Conservation (phyloP, 805 yeast species). For the Hanseniaspora lachancei region DNA sequence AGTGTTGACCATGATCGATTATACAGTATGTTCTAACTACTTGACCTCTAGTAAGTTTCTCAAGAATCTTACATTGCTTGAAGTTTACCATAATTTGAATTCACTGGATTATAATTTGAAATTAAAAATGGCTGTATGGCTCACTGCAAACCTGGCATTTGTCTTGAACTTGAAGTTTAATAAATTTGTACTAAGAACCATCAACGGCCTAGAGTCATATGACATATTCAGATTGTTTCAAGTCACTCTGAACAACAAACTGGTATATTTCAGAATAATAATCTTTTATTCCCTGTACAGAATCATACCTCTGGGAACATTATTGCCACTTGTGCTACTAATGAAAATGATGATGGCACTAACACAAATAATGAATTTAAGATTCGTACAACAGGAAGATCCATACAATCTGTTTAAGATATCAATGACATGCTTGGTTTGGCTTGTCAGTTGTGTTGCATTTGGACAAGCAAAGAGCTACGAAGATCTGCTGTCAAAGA, state of each 20-base stretch:
- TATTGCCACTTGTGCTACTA: background rate
- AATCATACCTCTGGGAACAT: constrained; percentile 1
- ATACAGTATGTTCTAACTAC: constrained; percentile 5
- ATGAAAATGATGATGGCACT: constrained; percentile 3
- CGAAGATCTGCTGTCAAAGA: background rate
- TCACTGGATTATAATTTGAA: background rate
- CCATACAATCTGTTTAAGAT: background rate
- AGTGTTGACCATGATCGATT: background rate
- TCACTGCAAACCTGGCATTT: background rate
- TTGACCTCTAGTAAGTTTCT: background rate
- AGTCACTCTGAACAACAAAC: background rate
- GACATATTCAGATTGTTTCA: constrained; percentile 9
- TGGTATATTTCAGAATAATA: background rate
- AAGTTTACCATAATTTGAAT: background rate
- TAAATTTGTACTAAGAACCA: constrained; percentile 1
- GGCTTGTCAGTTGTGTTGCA: background rate
- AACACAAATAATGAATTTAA: constrained; percentile 1
- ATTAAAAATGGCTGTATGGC: constrained; percentile 5
- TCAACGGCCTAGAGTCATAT: background rate
- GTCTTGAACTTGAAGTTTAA: constrained; percentile 1
- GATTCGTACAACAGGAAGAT: constrained; percentile 3
- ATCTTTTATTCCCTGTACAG: background rate
- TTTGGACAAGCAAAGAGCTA: background rate
- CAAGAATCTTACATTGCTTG: constrained; percentile 1
- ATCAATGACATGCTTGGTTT: background rate